These are phyloP conservation scores for Pholiota molesta DNA, from an alignment of 768 basidiomycete genomes.

Conservation along the genomic window DNA sequence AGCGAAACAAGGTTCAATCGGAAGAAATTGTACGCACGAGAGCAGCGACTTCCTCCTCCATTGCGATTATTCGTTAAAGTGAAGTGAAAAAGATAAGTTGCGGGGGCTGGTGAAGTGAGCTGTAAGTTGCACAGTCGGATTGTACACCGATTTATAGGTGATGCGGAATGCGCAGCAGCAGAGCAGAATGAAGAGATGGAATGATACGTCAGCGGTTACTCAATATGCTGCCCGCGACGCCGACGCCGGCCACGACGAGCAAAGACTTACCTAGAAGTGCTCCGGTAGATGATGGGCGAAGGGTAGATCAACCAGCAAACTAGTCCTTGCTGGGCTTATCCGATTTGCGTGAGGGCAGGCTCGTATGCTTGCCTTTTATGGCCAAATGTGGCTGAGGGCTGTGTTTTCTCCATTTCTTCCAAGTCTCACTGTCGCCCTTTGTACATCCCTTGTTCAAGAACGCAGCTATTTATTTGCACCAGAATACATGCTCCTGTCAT, in stretches of 20 bases:
- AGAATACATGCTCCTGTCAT: too few relatives aligned
- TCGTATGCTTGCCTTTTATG: slow-evolving; percentile 23
- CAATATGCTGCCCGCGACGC: not conserved
- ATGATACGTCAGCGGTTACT: slow-evolving; percentile 9
- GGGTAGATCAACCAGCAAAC: slow-evolving; percentile 24
- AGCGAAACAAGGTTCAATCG: not conserved
- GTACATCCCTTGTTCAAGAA: not conserved
- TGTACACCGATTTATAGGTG: slow-evolving; percentile 26
- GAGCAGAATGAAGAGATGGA: slow-evolving; percentile 5
- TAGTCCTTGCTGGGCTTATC: slow-evolving; percentile 31
- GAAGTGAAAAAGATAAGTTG: slow-evolving; percentile 22
- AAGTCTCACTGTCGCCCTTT: slow-evolving; percentile 7
- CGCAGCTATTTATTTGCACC: not conserved
- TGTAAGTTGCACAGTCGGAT: slow-evolving; percentile 5
- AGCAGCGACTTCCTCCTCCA: slow-evolving; percentile 52
- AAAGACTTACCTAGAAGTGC: slow-evolving; percentile 21
- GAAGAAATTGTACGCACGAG: slow-evolving; percentile 51
- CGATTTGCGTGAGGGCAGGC: slow-evolving; percentile 39
- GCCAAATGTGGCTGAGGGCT: slow-evolving; percentile 14
- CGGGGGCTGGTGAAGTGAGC: slow-evolving; percentile 14
- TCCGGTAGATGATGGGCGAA: slow-evolving; percentile 29
- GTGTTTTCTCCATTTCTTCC: slow-evolving; percentile 6
- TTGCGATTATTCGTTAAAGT: slow-evolving; percentile 40
- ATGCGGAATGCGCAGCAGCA: slow-evolving; percentile 19
- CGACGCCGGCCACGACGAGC: slow-evolving; percentile 19